Evolutionary conservation across 2,329 filamentous ascomycete genomes (phyloP).

Genomic region (Penicillium sp.): DNA sequence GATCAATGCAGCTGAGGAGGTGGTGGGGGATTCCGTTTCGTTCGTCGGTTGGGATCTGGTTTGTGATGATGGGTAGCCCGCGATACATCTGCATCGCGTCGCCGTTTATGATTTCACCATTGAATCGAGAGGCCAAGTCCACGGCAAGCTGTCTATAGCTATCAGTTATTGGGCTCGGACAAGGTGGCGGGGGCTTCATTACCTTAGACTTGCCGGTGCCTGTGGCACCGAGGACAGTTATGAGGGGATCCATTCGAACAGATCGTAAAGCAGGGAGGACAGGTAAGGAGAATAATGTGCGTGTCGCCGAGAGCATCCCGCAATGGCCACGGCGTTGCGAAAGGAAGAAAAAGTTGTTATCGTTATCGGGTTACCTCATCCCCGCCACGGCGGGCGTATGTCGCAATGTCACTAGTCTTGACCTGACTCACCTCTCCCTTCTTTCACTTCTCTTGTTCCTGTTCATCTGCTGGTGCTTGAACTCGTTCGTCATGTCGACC

Average conservation of each 20-base stretch:
- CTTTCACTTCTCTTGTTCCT: not conserved
- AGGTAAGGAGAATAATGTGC: not conserved
- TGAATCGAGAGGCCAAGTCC: constrained; percentile 76
- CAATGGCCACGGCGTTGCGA: constrained; percentile 13
- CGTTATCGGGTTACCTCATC: constrained; percentile 10
- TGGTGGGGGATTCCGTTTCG: constrained; percentile 83
- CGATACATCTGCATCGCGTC: constrained; percentile 98
- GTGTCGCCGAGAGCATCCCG: constrained; percentile 30
- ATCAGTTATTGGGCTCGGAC: constrained; percentile 24
- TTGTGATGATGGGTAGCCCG: constrained; percentile 91
- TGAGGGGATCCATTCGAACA: constrained; percentile 57
- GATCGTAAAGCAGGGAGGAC: constrained; percentile 16
- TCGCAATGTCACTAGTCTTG: not conserved
- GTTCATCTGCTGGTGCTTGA: not conserved
- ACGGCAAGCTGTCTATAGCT: constrained; percentile 71
- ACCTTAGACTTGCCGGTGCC: constrained; percentile 94
- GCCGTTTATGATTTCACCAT: constrained; percentile 94
- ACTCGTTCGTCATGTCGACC: constrained; percentile 19
- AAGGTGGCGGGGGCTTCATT: constrained; percentile 39
- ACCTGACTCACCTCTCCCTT: not conserved
- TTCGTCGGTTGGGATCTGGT: constrained; percentile 79
- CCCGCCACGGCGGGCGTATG: not conserved
- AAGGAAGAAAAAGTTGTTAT: constrained; percentile 6
- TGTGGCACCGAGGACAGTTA: constrained; percentile 85
- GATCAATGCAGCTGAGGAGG: constrained; percentile 74